Evolutionary conservation across 805 yeast genomes (phyloP), one percentile per base, ranked within the genome.

Genomic region (Nakazawaea siamensis): DNA sequence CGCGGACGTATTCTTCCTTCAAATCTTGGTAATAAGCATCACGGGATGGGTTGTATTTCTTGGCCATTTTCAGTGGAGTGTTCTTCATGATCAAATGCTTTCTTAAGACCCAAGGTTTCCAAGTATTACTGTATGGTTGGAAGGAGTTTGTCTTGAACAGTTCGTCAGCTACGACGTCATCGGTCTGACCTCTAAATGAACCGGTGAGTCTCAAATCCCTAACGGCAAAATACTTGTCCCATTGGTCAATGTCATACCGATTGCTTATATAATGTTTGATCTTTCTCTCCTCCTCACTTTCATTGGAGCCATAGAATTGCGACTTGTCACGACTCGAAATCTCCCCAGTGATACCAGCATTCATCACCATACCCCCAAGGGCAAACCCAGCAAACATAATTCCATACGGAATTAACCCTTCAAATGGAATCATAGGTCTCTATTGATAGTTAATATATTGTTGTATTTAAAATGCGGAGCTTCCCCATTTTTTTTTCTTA

Each of bases 181-280:
- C 76, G 33, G 68, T 54, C 53, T 82, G 90, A 25, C 78, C 88
- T 51, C 94, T 68, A 49, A 61, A 66, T 27, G 68, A 65, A 18
- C 94, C 94, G 9, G 94, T 84, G 49, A 84, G 62, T 44, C 90
- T 66, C 51, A 70, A 65, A 56, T 84, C 95, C 50, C 95, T 68
- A 44, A 79, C 80, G 59, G 83, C 75, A 68, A 60, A 55, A 40
- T 62, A 56, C 53, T 57, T 54, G 46, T 73, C 79, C 68, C 73
- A 73, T 44, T 64, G 65, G 52, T 73, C 79, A 24, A 73, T 52
- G 46, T 62, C 60, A 46, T 57, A 67, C 38, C 80, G 63, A 43
- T 73, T 75, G 48, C 70, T 71, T 48, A 71, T 64, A 54, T 68
- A 64, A 37, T 63, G 70, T 49, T 70, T 69, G 33, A 68, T 61